These are phyloP conservation scores for Aspergillus cejpii DNA, from an alignment of 2,329 filamentous ascomycete species.

Conservation along the genomic window DNA sequence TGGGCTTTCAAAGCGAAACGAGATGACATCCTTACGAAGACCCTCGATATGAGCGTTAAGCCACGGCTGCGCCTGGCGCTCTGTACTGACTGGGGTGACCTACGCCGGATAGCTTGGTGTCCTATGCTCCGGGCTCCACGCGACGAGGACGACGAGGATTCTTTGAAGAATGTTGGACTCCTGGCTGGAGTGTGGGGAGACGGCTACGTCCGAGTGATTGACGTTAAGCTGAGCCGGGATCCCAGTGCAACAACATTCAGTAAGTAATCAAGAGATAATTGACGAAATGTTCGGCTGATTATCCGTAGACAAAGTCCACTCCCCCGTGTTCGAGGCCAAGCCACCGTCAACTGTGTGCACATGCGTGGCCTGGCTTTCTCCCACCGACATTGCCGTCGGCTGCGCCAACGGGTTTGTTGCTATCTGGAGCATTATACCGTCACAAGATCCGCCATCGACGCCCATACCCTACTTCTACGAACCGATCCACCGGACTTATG, in stretches of 20 bases:
- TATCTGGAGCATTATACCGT: slow-evolving; percentile 44
- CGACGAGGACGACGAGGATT: slow-evolving; percentile 26
- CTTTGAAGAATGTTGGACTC: slow-evolving; percentile 42
- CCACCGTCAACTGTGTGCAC: slow-evolving; percentile 51
- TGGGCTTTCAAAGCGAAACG: slow-evolving; percentile 48
- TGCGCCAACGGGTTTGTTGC: slow-evolving; percentile 53
- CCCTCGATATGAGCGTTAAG: slow-evolving; percentile 38
- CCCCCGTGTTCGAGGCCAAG: slow-evolving; percentile 46
- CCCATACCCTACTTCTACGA: slow-evolving; percentile 34
- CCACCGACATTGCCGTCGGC: slow-evolving; percentile 49
- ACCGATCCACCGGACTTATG: slow-evolving; percentile 34
- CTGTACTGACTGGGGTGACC: slow-evolving; percentile 53
- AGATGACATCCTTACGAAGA: slow-evolving; percentile 26
- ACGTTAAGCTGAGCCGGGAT: slow-evolving; percentile 38
- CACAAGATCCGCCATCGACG: slow-evolving; percentile 10
- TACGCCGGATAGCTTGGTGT: slow-evolving; percentile 53
- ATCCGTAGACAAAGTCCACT: slow-evolving; percentile 37
- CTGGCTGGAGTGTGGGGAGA: slow-evolving; percentile 55
- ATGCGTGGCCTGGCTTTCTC: slow-evolving; percentile 52
- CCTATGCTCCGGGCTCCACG: slow-evolving; percentile 38
- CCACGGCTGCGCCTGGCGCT: slow-evolving; percentile 47
- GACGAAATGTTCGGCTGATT: slow-evolving; percentile 1
- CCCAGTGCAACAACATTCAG: slow-evolving; percentile 28
- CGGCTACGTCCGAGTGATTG: slow-evolving; percentile 50
- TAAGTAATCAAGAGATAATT: slow-evolving; percentile 14